Conservation (phyloP, 2,329 filamentous ascomycete species). For the Colletotrichum phormii region DNA sequence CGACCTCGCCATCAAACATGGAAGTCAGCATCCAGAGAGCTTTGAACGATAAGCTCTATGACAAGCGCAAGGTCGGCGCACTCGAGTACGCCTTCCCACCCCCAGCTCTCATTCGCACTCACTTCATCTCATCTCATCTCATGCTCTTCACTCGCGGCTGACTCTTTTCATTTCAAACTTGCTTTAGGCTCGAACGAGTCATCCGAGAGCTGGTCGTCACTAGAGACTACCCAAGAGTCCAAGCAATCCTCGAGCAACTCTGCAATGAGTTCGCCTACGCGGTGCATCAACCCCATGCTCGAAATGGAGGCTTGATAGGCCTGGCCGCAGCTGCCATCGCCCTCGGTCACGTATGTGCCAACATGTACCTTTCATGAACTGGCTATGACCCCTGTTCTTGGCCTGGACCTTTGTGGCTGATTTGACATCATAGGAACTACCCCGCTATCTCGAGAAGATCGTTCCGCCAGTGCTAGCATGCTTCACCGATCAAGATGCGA, state of each 20-base stretch:
- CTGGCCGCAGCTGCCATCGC: conserved; percentile 96
- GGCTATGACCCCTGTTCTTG: not conserved
- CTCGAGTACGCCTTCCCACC: conserved; percentile 78
- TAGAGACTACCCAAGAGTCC: conserved; percentile 83
- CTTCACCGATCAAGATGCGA: conserved; percentile 97
- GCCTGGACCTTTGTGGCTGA: not conserved
- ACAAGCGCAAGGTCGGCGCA: conserved; percentile 96
- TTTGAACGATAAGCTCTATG: conserved; percentile 98
- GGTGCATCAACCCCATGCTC: conserved; percentile 94
- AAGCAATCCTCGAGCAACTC: conserved; percentile 92
- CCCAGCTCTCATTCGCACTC: not conserved
- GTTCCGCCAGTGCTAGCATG: conserved; percentile 96
- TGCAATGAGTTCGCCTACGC: conserved; percentile 98
- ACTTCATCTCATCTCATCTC: not conserved
- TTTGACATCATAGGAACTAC: conserved; percentile 75
- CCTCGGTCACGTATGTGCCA: conserved; percentile 79
- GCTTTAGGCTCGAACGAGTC: conserved; percentile 81
- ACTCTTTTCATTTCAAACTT: not conserved
- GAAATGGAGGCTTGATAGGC: conserved; percentile 96
- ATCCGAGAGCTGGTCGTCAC: conserved; percentile 85
- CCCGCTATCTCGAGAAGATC: conserved; percentile 91
- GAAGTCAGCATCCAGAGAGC: conserved; percentile 90
- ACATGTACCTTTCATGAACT: not conserved
- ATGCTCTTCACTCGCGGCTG: not conserved
- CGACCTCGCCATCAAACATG: conserved; percentile 63